These are phyloP conservation scores for Quercus rubra DNA, from an alignment of 306 rosid species.

Conservation along the genomic window DNA sequence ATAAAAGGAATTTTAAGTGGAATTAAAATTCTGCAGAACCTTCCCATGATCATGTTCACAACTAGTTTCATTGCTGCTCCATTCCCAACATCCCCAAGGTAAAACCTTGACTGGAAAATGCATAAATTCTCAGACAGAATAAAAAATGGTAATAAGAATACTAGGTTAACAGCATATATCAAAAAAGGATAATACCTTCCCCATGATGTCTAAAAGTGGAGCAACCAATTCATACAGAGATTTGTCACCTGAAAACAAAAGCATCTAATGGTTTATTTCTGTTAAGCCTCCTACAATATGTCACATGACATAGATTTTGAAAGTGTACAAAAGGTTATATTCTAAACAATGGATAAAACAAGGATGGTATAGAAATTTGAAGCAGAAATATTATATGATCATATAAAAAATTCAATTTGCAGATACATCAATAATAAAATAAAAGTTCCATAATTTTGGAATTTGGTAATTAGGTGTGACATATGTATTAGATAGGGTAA, in stretches of 20 bases:
- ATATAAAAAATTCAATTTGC: neutral
- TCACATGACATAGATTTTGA: slow-evolving; percentile 9
- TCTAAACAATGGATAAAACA: slow-evolving; percentile 11
- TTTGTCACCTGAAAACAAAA: slow-evolving; percentile 71
- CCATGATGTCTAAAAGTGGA: slow-evolving; percentile 84
- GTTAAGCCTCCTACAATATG: slow-evolving; percentile 13
- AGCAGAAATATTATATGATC: neutral
- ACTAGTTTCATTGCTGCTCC: slow-evolving; percentile 99
- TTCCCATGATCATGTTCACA: slow-evolving; percentile 98
- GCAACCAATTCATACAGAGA: slow-evolving; percentile 63
- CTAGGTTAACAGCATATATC: neutral
- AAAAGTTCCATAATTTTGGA: neutral
- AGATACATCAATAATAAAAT: neutral
- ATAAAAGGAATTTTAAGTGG: slow-evolving; percentile 5
- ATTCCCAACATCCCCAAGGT: slow-evolving; percentile 90
- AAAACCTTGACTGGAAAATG: slow-evolving; percentile 72
- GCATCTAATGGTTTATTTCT: slow-evolving; percentile 32
- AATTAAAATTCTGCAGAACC: slow-evolving; percentile 39
- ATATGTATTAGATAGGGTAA: neutral
- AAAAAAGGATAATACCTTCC: slow-evolving; percentile 58
- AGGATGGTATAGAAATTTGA: neutral
- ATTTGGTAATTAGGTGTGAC: neutral
- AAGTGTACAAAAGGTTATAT: neutral
- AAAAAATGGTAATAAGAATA: neutral
- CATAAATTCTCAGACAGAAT: slow-evolving; percentile 17